Evolutionary conservation across 257 asterid species (phyloP).

Genomic region (Paraleonurus japonicus): DNA sequence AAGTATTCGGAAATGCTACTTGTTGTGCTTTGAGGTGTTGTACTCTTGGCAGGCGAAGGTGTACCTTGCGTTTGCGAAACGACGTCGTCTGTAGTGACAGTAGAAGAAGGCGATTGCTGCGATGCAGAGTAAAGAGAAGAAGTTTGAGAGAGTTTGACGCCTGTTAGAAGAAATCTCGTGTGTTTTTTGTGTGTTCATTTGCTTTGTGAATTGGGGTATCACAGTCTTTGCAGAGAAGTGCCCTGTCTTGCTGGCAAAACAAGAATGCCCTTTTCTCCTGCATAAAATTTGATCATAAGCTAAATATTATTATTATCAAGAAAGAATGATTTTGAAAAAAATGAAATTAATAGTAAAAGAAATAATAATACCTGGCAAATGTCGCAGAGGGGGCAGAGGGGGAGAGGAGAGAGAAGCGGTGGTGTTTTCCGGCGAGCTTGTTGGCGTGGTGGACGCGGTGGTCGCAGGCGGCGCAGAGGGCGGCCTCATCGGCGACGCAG

Average conservation of each 20-base stretch:
- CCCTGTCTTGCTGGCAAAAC: conserved; percentile 92
- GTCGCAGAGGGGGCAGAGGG: conserved; percentile 76
- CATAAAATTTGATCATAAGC: neutral
- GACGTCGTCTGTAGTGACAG: too few relatives aligned
- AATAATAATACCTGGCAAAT: conserved; percentile 66
- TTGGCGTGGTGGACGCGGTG: conserved; percentile 96
- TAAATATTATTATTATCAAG: neutral
- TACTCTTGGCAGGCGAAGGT: conserved; percentile 27
- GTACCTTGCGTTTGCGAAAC: conserved; percentile 26
- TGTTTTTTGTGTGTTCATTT: conserved; percentile 75
- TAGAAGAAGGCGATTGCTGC: conserved; percentile 12
- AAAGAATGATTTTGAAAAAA: neutral
- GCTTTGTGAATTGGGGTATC: conserved; percentile 74
- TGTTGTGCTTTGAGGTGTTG: conserved; percentile 25
- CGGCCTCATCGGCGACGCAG: conserved; percentile 90
- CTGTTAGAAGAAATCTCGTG: conserved; percentile 74
- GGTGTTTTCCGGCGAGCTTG: conserved; percentile 88
- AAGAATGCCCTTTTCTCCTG: conserved; percentile 86
- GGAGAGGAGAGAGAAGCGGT: conserved; percentile 63
- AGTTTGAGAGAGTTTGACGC: conserved; percentile 57
- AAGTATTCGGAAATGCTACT: conserved; percentile 83
- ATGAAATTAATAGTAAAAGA: neutral
- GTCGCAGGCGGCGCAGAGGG: conserved; percentile 88
- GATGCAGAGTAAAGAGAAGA: conserved; percentile 41
- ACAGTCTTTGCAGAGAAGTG: conserved; percentile 80